Conservation (phyloP, 805 yeast genomes). For the Candida coquimbonensis region DNA sequence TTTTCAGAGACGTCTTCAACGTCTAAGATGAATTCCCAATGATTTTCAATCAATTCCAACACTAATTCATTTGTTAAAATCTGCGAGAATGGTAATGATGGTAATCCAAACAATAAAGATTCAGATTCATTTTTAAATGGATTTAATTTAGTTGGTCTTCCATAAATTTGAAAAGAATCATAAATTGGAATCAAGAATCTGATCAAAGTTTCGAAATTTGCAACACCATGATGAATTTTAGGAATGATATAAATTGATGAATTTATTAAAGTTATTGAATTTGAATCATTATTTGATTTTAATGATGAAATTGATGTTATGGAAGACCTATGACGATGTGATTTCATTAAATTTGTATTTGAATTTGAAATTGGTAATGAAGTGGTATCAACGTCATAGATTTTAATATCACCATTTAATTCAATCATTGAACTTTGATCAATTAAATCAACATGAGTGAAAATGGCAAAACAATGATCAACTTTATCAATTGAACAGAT, state of each 20-base stretch:
- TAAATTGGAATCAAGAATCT: constrained; percentile 61
- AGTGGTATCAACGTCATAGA: constrained; percentile 21
- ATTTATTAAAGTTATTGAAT: constrained; percentile 1
- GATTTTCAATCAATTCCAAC: constrained; percentile 8
- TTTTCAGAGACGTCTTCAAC: not conserved
- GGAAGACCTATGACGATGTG: not conserved
- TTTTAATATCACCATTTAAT: constrained; percentile 45
- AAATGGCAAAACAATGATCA: constrained; percentile 44
- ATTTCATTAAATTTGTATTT: not conserved
- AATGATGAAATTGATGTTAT: too few species aligned
- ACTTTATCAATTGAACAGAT: constrained; percentile 42
- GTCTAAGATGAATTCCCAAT: constrained; percentile 11
- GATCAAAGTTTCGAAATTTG: constrained; percentile 65
- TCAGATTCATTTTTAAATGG: constrained; percentile 63
- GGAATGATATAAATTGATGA: constrained; percentile 53
- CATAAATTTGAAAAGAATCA: constrained; percentile 66
- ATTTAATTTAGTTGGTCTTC: constrained; percentile 65
- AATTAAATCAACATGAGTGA: constrained; percentile 50
- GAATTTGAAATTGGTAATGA: constrained; percentile 6
- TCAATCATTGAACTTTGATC: constrained; percentile 51
- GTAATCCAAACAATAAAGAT: constrained; percentile 68
- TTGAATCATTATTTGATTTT: not conserved
- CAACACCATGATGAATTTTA: constrained; percentile 63
- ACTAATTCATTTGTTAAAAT: constrained; percentile 31
- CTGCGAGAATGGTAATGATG: constrained; percentile 63